These are phyloP conservation scores for Chaetoceros muelleri DNA, from an alignment of 108 stramenopile species.

Conservation along the genomic window DNA sequence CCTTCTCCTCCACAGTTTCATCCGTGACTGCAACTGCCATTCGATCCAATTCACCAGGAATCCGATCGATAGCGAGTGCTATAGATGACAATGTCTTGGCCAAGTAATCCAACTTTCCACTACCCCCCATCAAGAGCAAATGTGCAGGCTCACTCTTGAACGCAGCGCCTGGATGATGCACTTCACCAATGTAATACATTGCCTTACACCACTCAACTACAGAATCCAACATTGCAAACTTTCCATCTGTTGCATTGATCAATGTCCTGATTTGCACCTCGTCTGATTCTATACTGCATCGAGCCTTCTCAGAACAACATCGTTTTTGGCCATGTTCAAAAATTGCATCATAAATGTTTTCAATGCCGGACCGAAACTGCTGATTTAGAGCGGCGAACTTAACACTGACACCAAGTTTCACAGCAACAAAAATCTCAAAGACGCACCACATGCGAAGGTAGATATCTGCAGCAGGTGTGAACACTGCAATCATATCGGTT, in stretches of 20 bases:
- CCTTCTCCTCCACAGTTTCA: background rate
- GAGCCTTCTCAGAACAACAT: background rate
- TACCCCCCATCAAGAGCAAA: background rate
- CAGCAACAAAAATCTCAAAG: background rate
- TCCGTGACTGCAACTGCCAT: background rate
- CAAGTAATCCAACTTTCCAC: background rate
- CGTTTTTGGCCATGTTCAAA: background rate
- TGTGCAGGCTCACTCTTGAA: background rate
- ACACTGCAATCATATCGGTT: background rate
- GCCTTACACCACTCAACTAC: background rate
- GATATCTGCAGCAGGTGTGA: background rate
- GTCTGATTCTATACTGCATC: background rate
- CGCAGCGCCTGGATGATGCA: background rate
- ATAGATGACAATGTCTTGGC: background rate
- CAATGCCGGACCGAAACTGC: background rate
- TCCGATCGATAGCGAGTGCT: background rate
- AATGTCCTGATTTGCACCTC: background rate
- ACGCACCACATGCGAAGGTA: background rate
- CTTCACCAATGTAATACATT: background rate
- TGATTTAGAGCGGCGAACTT: background rate
- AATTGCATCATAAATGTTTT: background rate
- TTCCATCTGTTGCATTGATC: background rate
- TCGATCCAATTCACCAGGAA: background rate
- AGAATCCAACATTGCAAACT: background rate
- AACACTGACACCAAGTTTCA: background rate